Base-by-base conservation (phyloP, 192 early-diverging fungal genomes). In the Linnemannia zychae region DNA sequence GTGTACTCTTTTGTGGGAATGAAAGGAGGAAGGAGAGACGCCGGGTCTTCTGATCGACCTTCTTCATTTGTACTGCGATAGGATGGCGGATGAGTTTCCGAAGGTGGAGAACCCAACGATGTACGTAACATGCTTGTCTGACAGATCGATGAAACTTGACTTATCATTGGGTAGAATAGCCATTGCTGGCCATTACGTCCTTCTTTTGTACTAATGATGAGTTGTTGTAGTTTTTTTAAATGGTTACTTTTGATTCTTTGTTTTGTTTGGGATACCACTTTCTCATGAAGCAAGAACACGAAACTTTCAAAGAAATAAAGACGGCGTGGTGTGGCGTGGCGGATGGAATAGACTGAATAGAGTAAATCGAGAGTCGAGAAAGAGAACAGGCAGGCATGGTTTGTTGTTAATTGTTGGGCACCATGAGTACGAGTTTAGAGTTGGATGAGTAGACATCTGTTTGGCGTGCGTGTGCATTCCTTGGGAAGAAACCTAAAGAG, bases 21-120 rank as follows among this genome's bases (percentile, higher is more conserved):
- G 40, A 9, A 9, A 9, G 40, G 40, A 6, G 40, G 40, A 44
- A 6, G 40, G 40, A 44, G 40, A 44, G 40, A 44, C 40, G 40
- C 9, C 40, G 9, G 40, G 40, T n/a, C n/a, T n/a, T n/a, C 40
- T 44, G 40, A 44, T 44, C 40, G 40, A 44, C 40, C n/a, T n/a
- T n/a, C n/a, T n/a, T n/a, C n/a, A n/a, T n/a, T n/a, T n/a, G 48
- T 2, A 49, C 6, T n/a, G 28, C 24, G 13, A 3, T 7, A 24
- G 57, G 24, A 11, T 28, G 57, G 57, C 57, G 57, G 57, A 63
- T 63, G 57, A 31, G 28, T 63, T 63, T 63, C 57, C 57, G 57
- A 13, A 49, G 28, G 28, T 13, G 28, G 11, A 63, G 40, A 9
- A 44, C n/a, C n/a, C n/a, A n/a, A n/a, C n/a, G n/a, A n/a, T n/a